Conservation (phyloP, 495 filamentous ascomycete genomes). For the Annulohypoxylon stygium region DNA sequence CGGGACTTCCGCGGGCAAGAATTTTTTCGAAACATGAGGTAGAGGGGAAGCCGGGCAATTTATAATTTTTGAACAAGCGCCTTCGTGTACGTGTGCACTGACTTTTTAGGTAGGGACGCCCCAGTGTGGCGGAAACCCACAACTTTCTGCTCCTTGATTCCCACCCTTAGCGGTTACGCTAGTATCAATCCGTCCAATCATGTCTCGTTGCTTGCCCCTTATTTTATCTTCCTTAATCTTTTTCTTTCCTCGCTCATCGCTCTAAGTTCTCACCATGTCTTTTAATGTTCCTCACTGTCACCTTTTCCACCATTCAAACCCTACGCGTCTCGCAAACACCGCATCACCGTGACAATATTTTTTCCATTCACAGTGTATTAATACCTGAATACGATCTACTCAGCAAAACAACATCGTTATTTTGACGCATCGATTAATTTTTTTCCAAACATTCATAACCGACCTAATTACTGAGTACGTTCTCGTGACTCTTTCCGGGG, state of each 20-base stretch:
- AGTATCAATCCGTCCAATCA: conserved; percentile 60
- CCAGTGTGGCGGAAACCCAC: conserved; percentile 52
- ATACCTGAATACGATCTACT: background rate
- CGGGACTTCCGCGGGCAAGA: conserved; percentile 62
- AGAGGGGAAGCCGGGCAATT: conserved; percentile 61
- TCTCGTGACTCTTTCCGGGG: conserved; percentile 8
- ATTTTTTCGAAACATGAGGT: conserved; percentile 57
- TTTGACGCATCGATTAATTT: background rate
- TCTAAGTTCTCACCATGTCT: conserved; percentile 49
- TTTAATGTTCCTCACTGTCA: conserved; percentile 46
- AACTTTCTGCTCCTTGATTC: conserved; percentile 46
- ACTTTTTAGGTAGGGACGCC: conserved; percentile 48
- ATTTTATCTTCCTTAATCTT: conserved; percentile 47
- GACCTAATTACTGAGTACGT: background rate
- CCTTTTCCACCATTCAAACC: conserved; percentile 31
- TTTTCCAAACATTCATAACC: background rate
- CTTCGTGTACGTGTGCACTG: conserved; percentile 48
- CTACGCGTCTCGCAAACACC: conserved; percentile 4
- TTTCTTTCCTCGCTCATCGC: conserved; percentile 49
- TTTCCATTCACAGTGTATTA: conserved; percentile 8
- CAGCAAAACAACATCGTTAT: background rate
- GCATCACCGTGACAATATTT: background rate
- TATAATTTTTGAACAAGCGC: conserved; percentile 61
- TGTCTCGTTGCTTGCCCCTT: conserved; percentile 52
- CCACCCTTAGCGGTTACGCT: conserved; percentile 58